Evolutionary conservation across 495 filamentous ascomycete species (phyloP), one percentile per base, ranked within the genome.

Genomic region (Hypoxylon cercidicola): DNA sequence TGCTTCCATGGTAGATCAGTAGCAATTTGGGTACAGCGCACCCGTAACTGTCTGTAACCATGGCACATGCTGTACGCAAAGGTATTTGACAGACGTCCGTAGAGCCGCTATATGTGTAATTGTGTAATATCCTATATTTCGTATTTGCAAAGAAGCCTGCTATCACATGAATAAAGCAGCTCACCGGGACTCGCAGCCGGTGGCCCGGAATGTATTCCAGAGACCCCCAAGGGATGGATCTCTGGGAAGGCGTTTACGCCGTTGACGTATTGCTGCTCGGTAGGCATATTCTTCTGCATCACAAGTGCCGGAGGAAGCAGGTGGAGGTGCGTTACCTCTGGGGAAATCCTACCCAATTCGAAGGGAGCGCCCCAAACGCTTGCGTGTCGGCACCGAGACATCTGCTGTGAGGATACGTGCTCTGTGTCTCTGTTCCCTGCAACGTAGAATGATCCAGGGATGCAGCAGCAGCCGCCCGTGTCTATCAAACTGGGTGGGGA

Each of bases 261-360:
- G 53, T 68, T 60, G 37, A 63, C 60, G 65, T 50, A 68, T 58
- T 39, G 20, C 19, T 9, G 51, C 18, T 28, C 41, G 11, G 16
- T 47, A 68, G 64, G 65, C 59, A 58, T 50, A 55, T 32, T 19
- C 9, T 32, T 60, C 58, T 63, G 59, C 55, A 64, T 15, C 30
- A 34, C 15, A 63, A 32, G 12, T 48, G 37, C 55, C 59, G 50
- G 60, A 39, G 46, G 32, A 55, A 52, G 48, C 49, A 48, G 52
- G 45, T 32, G 12, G 20, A 45, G 45, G 55, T 64, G 56, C 51
- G 65, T 37, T 49, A 35, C 50, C 50, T 32, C 30, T 16, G 55
- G 60, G 60, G 65, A 58, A 60, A 68, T 68, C 65, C 32, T 68
- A 30, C 55, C 64, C 60, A 39, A 64, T 49, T 32, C 30, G 46